Percentiles rank a stretch among this genome's conserved stretches.
Evolutionary conservation across 306 rosid species (phyloP).

Genomic region (Amphicarpaea edgeworthii): DNA sequence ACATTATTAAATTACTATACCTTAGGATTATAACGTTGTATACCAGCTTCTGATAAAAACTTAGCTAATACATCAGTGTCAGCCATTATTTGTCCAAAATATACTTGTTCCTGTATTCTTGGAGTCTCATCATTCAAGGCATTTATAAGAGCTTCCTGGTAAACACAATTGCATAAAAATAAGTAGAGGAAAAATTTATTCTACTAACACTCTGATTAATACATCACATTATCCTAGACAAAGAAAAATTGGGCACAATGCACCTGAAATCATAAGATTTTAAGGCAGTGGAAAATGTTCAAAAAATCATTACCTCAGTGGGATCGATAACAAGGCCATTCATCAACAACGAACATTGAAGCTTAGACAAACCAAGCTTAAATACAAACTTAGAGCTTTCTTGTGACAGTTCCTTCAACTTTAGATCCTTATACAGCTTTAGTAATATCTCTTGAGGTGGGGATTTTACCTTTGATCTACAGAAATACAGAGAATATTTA

Average conservation of each 20-base stretch:
- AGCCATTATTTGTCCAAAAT: slow-evolving; percentile 88
- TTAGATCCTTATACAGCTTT: slow-evolving; percentile 83
- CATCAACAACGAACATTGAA: slow-evolving; percentile 80
- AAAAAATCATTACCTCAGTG: slow-evolving; percentile 65
- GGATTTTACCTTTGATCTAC: slow-evolving; percentile 84
- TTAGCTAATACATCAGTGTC: slow-evolving; percentile 81
- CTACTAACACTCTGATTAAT: background rate
- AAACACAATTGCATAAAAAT: slow-evolving; percentile 45
- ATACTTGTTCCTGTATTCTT: slow-evolving; percentile 95
- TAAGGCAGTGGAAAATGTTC: slow-evolving; percentile 27
- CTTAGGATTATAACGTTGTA: slow-evolving; percentile 91
- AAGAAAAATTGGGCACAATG: background rate
- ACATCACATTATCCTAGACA: background rate
- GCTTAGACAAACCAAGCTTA: slow-evolving; percentile 82
- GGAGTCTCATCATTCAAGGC: slow-evolving; percentile 93
- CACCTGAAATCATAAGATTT: slow-evolving; percentile 5
- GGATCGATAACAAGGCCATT: slow-evolving; percentile 90
- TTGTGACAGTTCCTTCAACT: slow-evolving; percentile 67
- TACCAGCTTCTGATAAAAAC: slow-evolving; percentile 85
- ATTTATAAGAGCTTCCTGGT: slow-evolving; percentile 81
- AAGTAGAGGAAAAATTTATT: slow-evolving; percentile 32
- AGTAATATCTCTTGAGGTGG: slow-evolving; percentile 84
- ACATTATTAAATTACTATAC: slow-evolving; percentile 51
- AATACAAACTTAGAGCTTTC: slow-evolving; percentile 81
- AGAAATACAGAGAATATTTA: slow-evolving; percentile 49